Base-by-base conservation (phyloP, 345 rosid genomes). In the Salix udensis region DNA sequence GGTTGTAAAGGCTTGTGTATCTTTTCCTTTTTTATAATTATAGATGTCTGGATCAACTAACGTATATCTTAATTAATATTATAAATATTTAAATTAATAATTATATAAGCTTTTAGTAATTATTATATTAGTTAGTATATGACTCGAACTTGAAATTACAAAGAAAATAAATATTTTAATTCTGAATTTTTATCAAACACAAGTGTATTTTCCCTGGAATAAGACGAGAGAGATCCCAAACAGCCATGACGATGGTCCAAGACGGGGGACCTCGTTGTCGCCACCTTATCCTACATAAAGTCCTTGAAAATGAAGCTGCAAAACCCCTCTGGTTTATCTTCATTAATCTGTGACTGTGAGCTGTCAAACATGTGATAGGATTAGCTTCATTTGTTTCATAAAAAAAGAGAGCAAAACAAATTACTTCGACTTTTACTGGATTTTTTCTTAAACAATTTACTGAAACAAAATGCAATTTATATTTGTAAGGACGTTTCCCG, bases 51-150 rank as follows among this genome's bases (percentile, higher is more conserved):
- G 7, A 1, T 5, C 1, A 34, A 34, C 0, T 34, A 4, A 34
- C 0, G 0, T 34, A 5, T 0, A 31, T 34, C 1, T 5, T 5
- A 34, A 34, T 34, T 34, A 34, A 34, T 34, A 1, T 4, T 0
- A 34, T 0, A 4, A 34, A 0, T 34, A 0, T 34, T 34, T 34
- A 34, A 34, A 34, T 34, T 5, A 34, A 5, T 1, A 34, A 34
- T 5, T 1, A 34, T 34, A 34, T 34, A 34, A 34, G 0, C 0
- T 0, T 34, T 34, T 5, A 34, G 0, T 34, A 34, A 34, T 34
- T 4, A 26, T 26, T 26, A 31, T 31, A 31, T 31, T 31, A 31
- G 4, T 30, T 2, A 2, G 0, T 2, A 31, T 31, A 31, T 0
- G 5, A 34, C 6, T 34, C 6, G 0, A 34, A 34, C 4, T 0